A percentile compares a stretch with the other conserved stretches of the same genome.
phyloP scores from a whole-genome alignment of 345 rosid genomes.

The Aegle marmelos region DNA sequence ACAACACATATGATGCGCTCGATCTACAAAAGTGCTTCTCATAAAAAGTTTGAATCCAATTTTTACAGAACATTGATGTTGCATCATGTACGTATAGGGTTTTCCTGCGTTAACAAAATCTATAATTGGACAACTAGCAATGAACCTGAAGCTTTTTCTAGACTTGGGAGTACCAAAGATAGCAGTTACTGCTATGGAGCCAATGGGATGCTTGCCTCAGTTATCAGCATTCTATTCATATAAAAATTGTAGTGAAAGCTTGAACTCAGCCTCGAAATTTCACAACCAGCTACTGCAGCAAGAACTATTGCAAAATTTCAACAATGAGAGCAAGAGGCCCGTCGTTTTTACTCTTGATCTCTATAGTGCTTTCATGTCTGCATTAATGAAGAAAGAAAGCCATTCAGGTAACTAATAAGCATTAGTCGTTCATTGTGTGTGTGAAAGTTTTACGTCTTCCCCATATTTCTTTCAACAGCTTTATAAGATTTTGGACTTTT shows the following conservation, averaged over 20 bases:
- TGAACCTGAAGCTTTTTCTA: conserved; percentile 19
- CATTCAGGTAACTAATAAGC: conserved; percentile 10
- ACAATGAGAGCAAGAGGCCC: conserved; percentile 8
- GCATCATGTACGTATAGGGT: conserved; percentile 5
- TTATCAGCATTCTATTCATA: conserved; percentile 9
- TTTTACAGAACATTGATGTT: neutral
- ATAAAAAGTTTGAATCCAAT: too few relatives aligned
- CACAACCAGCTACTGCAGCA: conserved; percentile 28
- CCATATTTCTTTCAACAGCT: too few relatives aligned
- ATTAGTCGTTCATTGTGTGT: too few relatives aligned
- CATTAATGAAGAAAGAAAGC: conserved; percentile 4
- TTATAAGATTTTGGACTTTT: too few relatives aligned
- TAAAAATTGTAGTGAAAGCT: conserved; percentile 17
- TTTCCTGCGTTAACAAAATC: conserved; percentile 9
- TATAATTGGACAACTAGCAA: conserved; percentile 13
- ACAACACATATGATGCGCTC: too few relatives aligned
- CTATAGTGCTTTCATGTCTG: conserved; percentile 20
- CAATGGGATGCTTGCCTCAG: conserved; percentile 34
- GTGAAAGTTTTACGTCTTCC: too few relatives aligned
- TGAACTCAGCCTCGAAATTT: conserved; percentile 7
- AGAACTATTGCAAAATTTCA: conserved; percentile 16
- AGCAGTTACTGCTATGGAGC: conserved; percentile 20
- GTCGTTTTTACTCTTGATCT: conserved; percentile 24
- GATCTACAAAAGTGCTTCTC: too few relatives aligned
- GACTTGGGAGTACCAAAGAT: conserved; percentile 26